Base-by-base conservation (phyloP, 1,139 yeast species). In the Magnusiomyces tetraspermus region DNA sequence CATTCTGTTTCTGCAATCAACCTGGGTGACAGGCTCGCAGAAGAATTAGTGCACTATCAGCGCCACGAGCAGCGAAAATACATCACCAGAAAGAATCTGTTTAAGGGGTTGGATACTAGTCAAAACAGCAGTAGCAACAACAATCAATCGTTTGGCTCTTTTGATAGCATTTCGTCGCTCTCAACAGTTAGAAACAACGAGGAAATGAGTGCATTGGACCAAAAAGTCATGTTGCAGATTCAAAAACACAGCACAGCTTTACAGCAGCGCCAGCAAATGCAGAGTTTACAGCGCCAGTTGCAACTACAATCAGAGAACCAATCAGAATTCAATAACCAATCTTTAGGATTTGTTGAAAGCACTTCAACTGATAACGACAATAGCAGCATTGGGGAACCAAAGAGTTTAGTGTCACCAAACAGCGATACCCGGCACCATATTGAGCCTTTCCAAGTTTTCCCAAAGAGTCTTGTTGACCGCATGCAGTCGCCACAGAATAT, bases 1-100 rank as follows among this genome's bases (percentile, higher is more conserved):
- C 55, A 46, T 5, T 43, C 49, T 4, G 13, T 30, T 2, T 49
- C 52, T 11, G 51, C 52, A n/a, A 26, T 26, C n/a, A 42, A 42
- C 26, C 5, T 50, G 22, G 21, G 44, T 2, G 55, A 53, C 17
- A 46, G 36, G 10, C 30, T 44, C 22, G 44, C 43, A 31, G 51
- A 47, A 6, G 44, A 36, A 22, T 40, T 26, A 15, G 36, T 36
- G 24, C 15, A 42, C 17, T 11, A 30, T 15, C 45, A 42, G 28
- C 31, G 23, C 26, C 19, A 5, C 23, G 40, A 10, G 6, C 8
- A 36, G 19, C 40, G 6, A 36, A n/a, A n/a, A 8, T 28, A 11
- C 11, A 28, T 11, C 33, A 8, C 33, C 33, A 28, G 33, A 28
- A 8, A 11, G 11, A 28, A 28, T 8, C 33, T 11, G 11, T 11